These are phyloP conservation scores for Neonectria magnoliae DNA, from an alignment of 2,329 filamentous ascomycete species.

Conservation along the genomic window DNA sequence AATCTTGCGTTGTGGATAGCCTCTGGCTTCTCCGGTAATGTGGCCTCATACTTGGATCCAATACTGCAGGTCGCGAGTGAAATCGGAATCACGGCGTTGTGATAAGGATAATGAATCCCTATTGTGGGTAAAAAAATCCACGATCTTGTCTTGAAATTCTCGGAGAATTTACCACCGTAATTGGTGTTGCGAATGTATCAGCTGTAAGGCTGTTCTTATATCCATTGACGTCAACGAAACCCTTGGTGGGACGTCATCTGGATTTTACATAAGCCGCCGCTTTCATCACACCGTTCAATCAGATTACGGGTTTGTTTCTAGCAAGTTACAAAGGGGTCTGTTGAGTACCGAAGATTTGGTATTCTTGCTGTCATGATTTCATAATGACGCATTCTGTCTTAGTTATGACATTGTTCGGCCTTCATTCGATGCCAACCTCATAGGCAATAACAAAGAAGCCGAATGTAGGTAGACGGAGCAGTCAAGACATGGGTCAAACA, in stretches of 20 bases:
- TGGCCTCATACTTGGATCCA: conserved; percentile 55
- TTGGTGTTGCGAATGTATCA: background rate
- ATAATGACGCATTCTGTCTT: background rate
- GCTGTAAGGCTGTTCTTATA: background rate
- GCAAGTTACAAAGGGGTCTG: background rate
- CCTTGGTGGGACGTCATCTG: background rate
- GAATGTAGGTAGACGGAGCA: too few relatives aligned
- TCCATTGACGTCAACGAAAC: background rate
- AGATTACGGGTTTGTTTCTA: too few relatives aligned
- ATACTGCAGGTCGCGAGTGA: conserved; percentile 67
- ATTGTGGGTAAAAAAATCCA: background rate
- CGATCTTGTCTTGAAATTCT: background rate
- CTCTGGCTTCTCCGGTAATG: conserved; percentile 67
- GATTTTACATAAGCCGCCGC: background rate
- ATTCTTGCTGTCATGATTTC: too few relatives aligned
- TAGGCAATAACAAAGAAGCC: too few relatives aligned
- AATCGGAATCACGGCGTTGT: conserved; percentile 8
- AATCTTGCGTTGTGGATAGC: conserved; percentile 74
- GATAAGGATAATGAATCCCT: background rate
- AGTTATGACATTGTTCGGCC: too few relatives aligned
- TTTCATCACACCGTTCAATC: background rate
- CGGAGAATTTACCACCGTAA: background rate
- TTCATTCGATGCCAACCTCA: too few relatives aligned
- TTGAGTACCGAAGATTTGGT: too few relatives aligned
- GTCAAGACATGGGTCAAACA: too few relatives aligned